Conservation (phyloP, 2,329 filamentous ascomycete genomes). For the Epichloe gansuensis region DNA sequence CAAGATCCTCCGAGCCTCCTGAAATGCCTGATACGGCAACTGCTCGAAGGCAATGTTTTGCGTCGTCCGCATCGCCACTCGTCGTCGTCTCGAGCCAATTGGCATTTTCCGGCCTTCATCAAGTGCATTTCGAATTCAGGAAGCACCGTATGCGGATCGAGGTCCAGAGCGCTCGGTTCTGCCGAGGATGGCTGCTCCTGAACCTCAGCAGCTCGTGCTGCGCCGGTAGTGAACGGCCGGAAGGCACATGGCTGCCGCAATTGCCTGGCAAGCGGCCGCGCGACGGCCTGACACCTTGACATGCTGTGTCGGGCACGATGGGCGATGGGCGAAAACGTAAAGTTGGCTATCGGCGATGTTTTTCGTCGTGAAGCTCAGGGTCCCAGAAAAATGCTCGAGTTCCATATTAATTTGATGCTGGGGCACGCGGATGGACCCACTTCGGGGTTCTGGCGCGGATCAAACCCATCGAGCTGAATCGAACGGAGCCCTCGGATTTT, state of each 20-base stretch:
- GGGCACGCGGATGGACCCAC: conserved; percentile 12
- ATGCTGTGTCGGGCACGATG: conserved; percentile 23
- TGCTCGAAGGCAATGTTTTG: conserved; percentile 76
- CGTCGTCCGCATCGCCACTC: conserved; percentile 54
- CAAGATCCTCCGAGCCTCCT: conserved; percentile 81
- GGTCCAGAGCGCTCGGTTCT: conserved; percentile 27
- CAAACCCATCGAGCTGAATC: conserved; percentile 12
- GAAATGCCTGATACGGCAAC: conserved; percentile 94
- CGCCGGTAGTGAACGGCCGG: conserved; percentile 24
- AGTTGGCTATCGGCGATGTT: too few species aligned
- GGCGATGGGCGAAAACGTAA: conserved; percentile 1
- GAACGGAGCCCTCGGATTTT: conserved; percentile 18
- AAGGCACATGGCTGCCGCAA: conserved; percentile 29
- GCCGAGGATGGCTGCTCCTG: conserved; percentile 8
- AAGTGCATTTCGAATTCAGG: conserved; percentile 50
- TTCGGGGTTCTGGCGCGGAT: conserved; percentile 14
- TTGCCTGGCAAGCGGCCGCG: conserved; percentile 43
- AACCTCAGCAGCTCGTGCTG: conserved; percentile 19
- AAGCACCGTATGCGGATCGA: conserved; percentile 59
- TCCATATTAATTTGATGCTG: neutral
- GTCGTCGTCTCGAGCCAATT: conserved; percentile 74
- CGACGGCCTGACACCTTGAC: conserved; percentile 48
- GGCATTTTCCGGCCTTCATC: conserved; percentile 55
- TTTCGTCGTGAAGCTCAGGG: neutral
- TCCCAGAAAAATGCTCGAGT: conserved; percentile 4